A percentile compares a stretch with the other conserved stretches of the same genome.
Evolutionary conservation across 169 alveolate genomes (phyloP).

Genomic region (Ichthyophthirius multifiliis): DNA sequence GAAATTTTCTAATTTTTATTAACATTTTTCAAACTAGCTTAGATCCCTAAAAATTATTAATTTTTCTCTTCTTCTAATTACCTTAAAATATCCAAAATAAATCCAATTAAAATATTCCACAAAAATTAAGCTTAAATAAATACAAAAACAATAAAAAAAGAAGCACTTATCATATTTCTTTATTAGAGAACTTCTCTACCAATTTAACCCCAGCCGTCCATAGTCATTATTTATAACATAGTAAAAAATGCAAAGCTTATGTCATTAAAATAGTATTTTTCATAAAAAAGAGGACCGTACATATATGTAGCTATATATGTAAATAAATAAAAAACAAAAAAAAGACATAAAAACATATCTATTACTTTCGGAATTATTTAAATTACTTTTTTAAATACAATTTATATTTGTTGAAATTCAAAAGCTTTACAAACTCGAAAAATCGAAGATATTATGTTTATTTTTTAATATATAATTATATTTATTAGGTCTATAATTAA

Average conservation of each 20-base stretch:
- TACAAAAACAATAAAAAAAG: background rate
- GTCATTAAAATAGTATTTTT: background rate
- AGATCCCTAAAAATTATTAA: too few relatives aligned
- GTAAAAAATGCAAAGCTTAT: background rate
- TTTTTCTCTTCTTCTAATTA: background rate
- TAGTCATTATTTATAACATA: conserved; percentile 2
- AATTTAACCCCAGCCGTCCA: conserved; percentile 21
- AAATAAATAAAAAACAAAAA: conserved; percentile 3
- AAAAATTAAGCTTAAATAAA: conserved; percentile 1
- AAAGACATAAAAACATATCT: background rate
- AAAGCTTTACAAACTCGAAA: background rate
- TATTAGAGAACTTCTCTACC: background rate
- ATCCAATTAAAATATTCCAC: conserved; percentile 18
- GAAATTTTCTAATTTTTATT: background rate
- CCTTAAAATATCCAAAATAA: conserved; percentile 3
- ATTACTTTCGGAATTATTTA: background rate
- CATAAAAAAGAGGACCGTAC: background rate
- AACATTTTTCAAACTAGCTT: background rate
- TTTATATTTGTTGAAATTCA: background rate
- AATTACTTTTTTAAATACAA: background rate
- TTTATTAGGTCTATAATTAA: background rate
- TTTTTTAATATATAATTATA: background rate
- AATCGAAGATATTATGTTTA: background rate
- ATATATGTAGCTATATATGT: conserved; percentile 14
- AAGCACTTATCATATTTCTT: background rate